Percentiles rank a stretch among this genome's conserved stretches.
Conservation (phyloP, 192 early-diverging fungal species). For the Pilaira anomala region DNA sequence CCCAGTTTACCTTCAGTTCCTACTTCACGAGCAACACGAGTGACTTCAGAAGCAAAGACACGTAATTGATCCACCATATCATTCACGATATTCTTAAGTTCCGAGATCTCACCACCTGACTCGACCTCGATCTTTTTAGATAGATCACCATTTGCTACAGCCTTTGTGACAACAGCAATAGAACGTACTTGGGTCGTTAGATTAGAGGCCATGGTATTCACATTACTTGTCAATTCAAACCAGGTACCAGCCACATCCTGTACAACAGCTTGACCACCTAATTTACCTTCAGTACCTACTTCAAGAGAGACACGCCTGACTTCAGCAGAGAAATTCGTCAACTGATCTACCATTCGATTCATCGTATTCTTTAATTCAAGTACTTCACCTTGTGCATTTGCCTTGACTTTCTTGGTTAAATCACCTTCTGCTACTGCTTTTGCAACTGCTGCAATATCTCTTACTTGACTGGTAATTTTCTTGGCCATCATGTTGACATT, state of each 20-base stretch:
- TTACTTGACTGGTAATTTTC: constrained; percentile 55
- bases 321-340: constrained; percentile 43
- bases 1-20: constrained; percentile 75
- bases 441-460: constrained; percentile 60
- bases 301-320: constrained; percentile 32
- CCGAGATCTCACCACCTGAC: constrained; percentile 50
- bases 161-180: constrained; percentile 50
- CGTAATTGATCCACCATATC: constrained; percentile 56
- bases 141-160: constrained; percentile 51
- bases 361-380: constrained; percentile 64
- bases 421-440: constrained; percentile 62
- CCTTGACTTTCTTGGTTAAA: constrained; percentile 56
- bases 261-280: constrained; percentile 47
- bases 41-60: constrained; percentile 63
- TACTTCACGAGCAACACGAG: constrained; percentile 62
- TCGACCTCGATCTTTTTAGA: constrained; percentile 47
- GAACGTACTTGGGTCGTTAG: constrained; percentile 51
- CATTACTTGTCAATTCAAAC: constrained; percentile 57
- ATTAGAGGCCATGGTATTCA: constrained; percentile 58
- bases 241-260: constrained; percentile 47
- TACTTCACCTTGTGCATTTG: constrained; percentile 63
- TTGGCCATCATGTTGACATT: constrained; percentile 52
- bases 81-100: constrained; percentile 63
- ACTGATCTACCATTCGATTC: constrained; percentile 68
- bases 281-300: constrained; percentile 46